Evolutionary conservation across 1,139 yeast species (phyloP).

Genomic region (Hyphopichia burtonii): DNA sequence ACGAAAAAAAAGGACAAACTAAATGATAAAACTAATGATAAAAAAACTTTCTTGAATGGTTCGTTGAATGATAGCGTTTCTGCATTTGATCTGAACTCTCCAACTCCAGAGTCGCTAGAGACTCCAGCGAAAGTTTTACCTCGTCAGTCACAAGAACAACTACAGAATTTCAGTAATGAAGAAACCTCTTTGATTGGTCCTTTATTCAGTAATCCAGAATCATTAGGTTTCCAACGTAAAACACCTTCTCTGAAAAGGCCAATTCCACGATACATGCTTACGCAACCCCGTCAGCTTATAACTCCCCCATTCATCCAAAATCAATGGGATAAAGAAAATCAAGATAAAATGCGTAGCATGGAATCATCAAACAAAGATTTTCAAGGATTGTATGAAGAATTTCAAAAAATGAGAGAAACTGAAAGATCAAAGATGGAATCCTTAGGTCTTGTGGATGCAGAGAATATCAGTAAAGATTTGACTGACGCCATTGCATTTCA

Average conservation of each 20-base stretch:
- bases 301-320: slow-evolving; percentile 36
- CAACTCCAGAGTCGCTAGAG: slow-evolving; percentile 11
- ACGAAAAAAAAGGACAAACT: slow-evolving; percentile 3
- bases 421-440: slow-evolving; percentile 83
- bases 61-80: too few species aligned
- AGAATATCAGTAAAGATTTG: slow-evolving; percentile 75
- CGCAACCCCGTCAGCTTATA: slow-evolving; percentile 36
- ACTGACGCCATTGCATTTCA: slow-evolving; percentile 83
- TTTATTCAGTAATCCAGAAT: slow-evolving; percentile 25
- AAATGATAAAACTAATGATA: background rate
- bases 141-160: slow-evolving; percentile 19
- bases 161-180: slow-evolving; percentile 19
- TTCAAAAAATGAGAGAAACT: slow-evolving; percentile 70
- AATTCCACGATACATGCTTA: slow-evolving; percentile 35
- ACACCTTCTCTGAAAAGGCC: slow-evolving; percentile 21
- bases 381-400: slow-evolving; percentile 48
- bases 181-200: slow-evolving; percentile 29
- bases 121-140: slow-evolving; percentile 20
- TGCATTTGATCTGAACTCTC: slow-evolving; percentile 3
- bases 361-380: slow-evolving; percentile 34
- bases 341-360: slow-evolving; percentile 36
- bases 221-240: slow-evolving; percentile 25
- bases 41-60: too few species aligned
- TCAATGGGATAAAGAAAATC: slow-evolving; percentile 44
- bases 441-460: slow-evolving; percentile 83